A percentile compares a stretch with the other conserved stretches of the same genome.
phyloP scores from a whole-genome alignment of 2,329 filamentous ascomycete species.

The Fusarium dlaminii region DNA sequence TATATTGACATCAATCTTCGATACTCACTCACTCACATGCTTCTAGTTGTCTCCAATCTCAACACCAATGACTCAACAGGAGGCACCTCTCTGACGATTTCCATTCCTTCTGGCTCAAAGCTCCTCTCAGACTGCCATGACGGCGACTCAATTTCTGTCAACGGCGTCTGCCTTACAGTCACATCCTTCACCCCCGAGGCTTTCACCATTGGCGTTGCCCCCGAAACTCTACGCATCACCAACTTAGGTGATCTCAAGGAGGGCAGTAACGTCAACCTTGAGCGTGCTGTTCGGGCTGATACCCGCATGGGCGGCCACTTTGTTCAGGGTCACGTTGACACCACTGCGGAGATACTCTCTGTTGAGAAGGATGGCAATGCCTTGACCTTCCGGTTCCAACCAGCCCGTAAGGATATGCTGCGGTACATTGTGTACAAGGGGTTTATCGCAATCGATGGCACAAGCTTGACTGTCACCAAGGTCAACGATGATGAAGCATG shows the following conservation, averaged over 20 bases:
- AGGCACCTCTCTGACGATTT: slow-evolving; percentile 91
- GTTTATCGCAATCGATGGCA: slow-evolving; percentile 92
- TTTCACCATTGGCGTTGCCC: slow-evolving; percentile 94
- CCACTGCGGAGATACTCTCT: slow-evolving; percentile 77
- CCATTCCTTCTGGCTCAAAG: slow-evolving; percentile 69
- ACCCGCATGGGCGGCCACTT: slow-evolving; percentile 99
- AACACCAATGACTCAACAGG: slow-evolving; percentile 83
- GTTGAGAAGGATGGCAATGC: slow-evolving; percentile 88
- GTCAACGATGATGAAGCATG: slow-evolving; percentile 83
- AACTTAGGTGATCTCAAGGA: slow-evolving; percentile 82
- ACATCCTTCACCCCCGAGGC: slow-evolving; percentile 62
- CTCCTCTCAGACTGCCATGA: slow-evolving; percentile 86
- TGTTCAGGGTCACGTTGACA: slow-evolving; percentile 97
- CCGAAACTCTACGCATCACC: slow-evolving; percentile 94
- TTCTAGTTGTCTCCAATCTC: slow-evolving; percentile 83
- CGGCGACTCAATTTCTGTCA: slow-evolving; percentile 94
- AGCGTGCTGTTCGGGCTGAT: slow-evolving; percentile 88
- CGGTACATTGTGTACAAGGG: slow-evolving; percentile 96
- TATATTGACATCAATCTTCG: not conserved
- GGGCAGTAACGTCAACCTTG: slow-evolving; percentile 83
- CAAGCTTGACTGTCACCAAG: slow-evolving; percentile 89
- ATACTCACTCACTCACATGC: slow-evolving; percentile 46
- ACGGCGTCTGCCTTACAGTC: slow-evolving; percentile 95
- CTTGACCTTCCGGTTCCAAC: slow-evolving; percentile 83
- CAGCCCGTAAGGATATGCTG: slow-evolving; percentile 74